These are phyloP conservation scores for Aspergillus jensenii DNA, from an alignment of 2,329 filamentous ascomycete genomes.

Conservation along the genomic window DNA sequence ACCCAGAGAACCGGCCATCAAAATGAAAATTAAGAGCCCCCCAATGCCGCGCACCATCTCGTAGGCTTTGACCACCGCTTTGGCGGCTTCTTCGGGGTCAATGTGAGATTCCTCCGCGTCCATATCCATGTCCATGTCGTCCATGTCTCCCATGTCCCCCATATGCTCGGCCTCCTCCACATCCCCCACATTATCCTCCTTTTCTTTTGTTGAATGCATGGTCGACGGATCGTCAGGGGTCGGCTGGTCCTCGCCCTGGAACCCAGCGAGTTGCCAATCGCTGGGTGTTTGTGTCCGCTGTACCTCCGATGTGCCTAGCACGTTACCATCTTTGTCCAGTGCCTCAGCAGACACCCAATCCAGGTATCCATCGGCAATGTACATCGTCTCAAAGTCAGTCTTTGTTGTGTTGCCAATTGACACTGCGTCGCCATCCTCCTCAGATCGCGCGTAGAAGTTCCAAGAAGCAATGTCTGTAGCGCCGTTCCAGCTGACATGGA, in stretches of 20 bases:
- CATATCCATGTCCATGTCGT: constrained; percentile 4
- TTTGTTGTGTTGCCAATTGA: constrained; percentile 30
- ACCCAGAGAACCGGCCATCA: constrained; percentile 24
- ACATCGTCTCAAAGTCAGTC: constrained; percentile 38
- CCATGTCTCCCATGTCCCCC: neutral
- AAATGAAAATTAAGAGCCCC: constrained; percentile 29
- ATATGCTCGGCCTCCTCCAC: constrained; percentile 1
- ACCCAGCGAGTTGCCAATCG: constrained; percentile 34
- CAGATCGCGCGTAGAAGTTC: constrained; percentile 30
- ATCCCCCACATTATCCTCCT: constrained; percentile 15
- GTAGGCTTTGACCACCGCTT: constrained; percentile 29
- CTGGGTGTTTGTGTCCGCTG: constrained; percentile 25
- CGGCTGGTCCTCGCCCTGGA: constrained; percentile 22
- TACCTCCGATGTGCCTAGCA: constrained; percentile 28
- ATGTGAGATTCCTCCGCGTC: constrained; percentile 4
- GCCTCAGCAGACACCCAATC: constrained; percentile 34
- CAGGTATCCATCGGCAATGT: constrained; percentile 29
- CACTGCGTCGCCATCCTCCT: constrained; percentile 23
- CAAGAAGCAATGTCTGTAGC: constrained; percentile 48
- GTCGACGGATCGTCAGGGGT: constrained; percentile 29
- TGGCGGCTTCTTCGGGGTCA: constrained; percentile 26
- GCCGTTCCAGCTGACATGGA: constrained; percentile 49
- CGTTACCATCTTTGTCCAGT: constrained; percentile 24
- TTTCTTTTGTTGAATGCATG: constrained; percentile 16
- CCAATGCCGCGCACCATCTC: constrained; percentile 32